Evolutionary conservation across 805 yeast species (phyloP), one percentile per base, ranked within the genome.

Genomic region (Ogataea angusta): DNA sequence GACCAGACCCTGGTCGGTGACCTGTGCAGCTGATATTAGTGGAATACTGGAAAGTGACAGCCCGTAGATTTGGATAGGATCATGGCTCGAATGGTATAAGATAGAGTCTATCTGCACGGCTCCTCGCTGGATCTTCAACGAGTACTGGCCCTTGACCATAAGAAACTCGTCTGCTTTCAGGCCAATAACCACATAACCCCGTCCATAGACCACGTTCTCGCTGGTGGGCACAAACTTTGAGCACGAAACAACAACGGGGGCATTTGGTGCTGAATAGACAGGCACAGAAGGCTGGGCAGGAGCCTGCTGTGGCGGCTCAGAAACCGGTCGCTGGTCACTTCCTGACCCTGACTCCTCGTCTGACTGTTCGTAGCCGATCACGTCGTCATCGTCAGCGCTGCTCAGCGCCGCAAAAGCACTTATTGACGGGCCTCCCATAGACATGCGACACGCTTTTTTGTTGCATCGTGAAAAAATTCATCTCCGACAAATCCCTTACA

Each of bases 101-200:
- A 60, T 40, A 48, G 70, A 65, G 46, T 79, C 78, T 1, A 78
- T 44, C 3, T 58, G 46, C 0, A 75, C 53, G 0, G 73, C 70
- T 13, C 85, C 85, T 37, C 72, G 54, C 44, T 68, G 70, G 0
- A 78, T 59, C 3, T 54, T 53, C 17, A 78, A 36, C 4, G 33
- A 50, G 47, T 66, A 76, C 43, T 70, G 77, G 1, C 85, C 84
- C 40, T 64, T 60, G 1, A 78, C 39, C 28, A 75, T 48, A 3
- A 78, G 43, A 36, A 53, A 64, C 42, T 78, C 77, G 19, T 60
- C 57, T 2, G 56, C 47, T 38, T 66, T 69, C 24, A 78, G 61
- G 0, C 76, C 80, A 30, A 76, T 34, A 4, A 61, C 54, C 1
- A 67, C 62, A 34, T 61, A 54, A 5, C 59, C 52, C 3, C 59